Base-by-base conservation (phyloP, 2,329 filamentous ascomycete genomes). In the Dactylellina leptospora region DNA sequence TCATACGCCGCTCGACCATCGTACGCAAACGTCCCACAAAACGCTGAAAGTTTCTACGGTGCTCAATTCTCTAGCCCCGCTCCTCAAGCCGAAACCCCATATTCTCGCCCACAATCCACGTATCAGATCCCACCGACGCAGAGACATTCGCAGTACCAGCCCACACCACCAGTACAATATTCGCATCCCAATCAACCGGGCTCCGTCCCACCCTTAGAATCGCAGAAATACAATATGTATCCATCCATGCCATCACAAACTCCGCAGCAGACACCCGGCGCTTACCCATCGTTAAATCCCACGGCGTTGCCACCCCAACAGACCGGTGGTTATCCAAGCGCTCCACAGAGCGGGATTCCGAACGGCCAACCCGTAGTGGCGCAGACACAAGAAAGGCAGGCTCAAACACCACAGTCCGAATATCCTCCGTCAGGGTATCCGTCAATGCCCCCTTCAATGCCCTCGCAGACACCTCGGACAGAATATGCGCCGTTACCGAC, bases 11-110 rank as follows among this genome's bases (percentile, higher is more conserved):
- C 58, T 11, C 42, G 58, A 18, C 54, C 47, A 11, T 84, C 90
- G 11, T 96, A 96, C 78, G 89, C 92, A 8, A 85, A 86, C 2
- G 84, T 96, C 61, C 83, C 87, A 22, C 80, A 85, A 5, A 84
- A 84, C 70, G 80, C 82, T 8, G 93, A 97, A 78, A 93, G 84
- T 79, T 97, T 90, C 79, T 97, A 97, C 11, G 86, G 87, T 33
- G 89, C 53, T 23, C 60, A 73, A 36, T 75, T 70, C 11, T 58
- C 74, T 25, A 88, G 75, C 82, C 54, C 85, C 42, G 82, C 80
- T 53, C 77, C 78, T 2, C 81, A 82, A 23, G 75, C 78, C 1
- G 74, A 77, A 4, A 77, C 77, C 8, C 75, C 71, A 25, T 78
- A 77, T 77, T 79, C 74, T 60, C 80, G 61, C 64, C 77, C 74